Evolutionary conservation across 257 asterid genomes (phyloP), one percentile per base, ranked within the genome.

Genomic region (Cruciata laevipes): DNA sequence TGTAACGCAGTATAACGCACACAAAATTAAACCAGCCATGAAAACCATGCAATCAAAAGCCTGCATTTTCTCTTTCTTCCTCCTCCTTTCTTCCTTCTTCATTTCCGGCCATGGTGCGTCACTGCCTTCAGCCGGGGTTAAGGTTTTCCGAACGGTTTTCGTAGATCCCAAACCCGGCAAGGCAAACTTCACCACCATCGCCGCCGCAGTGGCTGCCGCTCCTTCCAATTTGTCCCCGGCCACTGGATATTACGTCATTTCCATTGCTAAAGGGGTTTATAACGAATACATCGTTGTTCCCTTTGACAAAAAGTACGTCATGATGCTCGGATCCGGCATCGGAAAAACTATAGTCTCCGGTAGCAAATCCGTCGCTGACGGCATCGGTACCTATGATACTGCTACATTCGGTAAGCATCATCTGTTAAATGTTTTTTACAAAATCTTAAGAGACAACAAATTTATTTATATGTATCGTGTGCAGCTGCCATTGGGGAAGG

Each of bases 321-420:
- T 90, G 90, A 76, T 88, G 86, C 53, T 85, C 25, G 97, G 97
- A 7, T 96, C 83, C 7, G 96, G 97, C 13, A 84, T 86, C 14
- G 83, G 85, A 18, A 74, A 65, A 69, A 88, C 96, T 0, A 73
- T 88, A 9, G 76, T 90, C 7, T 82, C 96, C 2, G 95, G 96
- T 2, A 83, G 77, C 63, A 85, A 65, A 27, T 88, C 69, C 71
- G 83, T 83, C 6, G 83, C 71, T 9, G 95, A 86, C 53, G 96
- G 96, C 64, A 86, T 17, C 20, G 18, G 37, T 27, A 59, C 63
- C 17, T 59, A 59, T 12, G 63, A 0, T 79, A 14, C 89, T 20
- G 58, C 89, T 2, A 82, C 92, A 12, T 80, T 90, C 14, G 72
- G 96, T 90, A 80, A 77, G 83, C n/a, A n/a, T n/a, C n/a, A n/a